Conservation (phyloP, 2,329 filamentous ascomycete species). For the Aspergillus sergii region DNA sequence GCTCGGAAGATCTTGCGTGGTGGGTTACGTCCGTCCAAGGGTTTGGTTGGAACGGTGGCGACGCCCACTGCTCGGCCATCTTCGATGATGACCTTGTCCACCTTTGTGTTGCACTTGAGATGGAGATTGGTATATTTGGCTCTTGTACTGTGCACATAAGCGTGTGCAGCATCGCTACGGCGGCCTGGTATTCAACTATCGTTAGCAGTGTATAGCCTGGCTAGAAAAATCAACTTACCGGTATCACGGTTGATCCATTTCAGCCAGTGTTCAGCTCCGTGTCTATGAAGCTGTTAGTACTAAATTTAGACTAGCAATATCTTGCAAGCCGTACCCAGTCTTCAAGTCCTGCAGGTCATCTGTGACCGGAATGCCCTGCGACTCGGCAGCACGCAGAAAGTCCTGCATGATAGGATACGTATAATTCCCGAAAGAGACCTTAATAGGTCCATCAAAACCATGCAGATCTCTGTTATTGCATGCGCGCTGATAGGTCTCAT, state of each 20-base stretch:
- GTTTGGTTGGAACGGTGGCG: slow-evolving; percentile 70
- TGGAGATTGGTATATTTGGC: slow-evolving; percentile 71
- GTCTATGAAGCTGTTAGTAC: slow-evolving; percentile 29
- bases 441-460: slow-evolving; percentile 78
- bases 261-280: slow-evolving; percentile 79
- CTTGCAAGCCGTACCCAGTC: slow-evolving; percentile 34
- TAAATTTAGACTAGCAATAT: not conserved
- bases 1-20: slow-evolving; percentile 64
- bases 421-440: slow-evolving; percentile 79
- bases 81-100: slow-evolving; percentile 75
- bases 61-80: slow-evolving; percentile 72
- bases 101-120: slow-evolving; percentile 73
- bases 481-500: slow-evolving; percentile 74
- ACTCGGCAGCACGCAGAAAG: slow-evolving; percentile 72
- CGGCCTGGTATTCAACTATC: slow-evolving; percentile 60
- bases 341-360: slow-evolving; percentile 74
- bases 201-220: not conserved
- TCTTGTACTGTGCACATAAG: slow-evolving; percentile 75
- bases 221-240: slow-evolving; percentile 41
- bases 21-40: slow-evolving; percentile 57
- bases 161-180: slow-evolving; percentile 75
- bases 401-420: slow-evolving; percentile 82
- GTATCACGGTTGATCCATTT: slow-evolving; percentile 76
- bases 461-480: slow-evolving; percentile 66
- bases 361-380: slow-evolving; percentile 72